These are phyloP conservation scores for Puccinia triticina DNA, from an alignment of 1,284 basidiomycete genomes.

Conservation along the genomic window DNA sequence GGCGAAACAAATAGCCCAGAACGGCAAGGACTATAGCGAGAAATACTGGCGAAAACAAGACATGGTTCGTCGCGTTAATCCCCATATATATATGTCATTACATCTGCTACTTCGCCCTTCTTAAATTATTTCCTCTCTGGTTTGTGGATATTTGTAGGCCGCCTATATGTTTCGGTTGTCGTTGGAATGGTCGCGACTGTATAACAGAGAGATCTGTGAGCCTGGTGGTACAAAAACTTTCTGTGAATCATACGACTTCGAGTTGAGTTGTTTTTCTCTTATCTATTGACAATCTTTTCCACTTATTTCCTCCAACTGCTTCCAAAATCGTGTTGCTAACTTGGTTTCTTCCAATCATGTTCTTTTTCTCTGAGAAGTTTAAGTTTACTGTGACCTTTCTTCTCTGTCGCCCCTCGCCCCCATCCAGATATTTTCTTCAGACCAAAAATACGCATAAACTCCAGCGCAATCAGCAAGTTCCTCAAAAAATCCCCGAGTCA, in stretches of 20 bases:
- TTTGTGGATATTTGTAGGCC: neutral
- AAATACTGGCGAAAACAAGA: slow-evolving; percentile 70
- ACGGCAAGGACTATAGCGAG: slow-evolving; percentile 68
- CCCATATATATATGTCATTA: too few species aligned
- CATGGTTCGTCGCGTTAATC: slow-evolving; percentile 60
- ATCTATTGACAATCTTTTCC: neutral
- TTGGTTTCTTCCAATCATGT: too few species aligned
- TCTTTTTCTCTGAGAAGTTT: too few species aligned
- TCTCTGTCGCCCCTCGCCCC: too few species aligned
- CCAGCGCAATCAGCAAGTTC: too few species aligned
- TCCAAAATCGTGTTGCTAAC: too few species aligned
- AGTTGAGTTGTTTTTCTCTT: neutral
- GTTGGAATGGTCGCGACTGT: slow-evolving; percentile 47
- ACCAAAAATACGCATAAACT: too few species aligned
- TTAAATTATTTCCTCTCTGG: neutral
- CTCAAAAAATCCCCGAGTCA: too few species aligned
- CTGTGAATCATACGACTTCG: slow-evolving; percentile 24
- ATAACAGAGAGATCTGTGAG: slow-evolving; percentile 26
- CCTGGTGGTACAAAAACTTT: neutral
- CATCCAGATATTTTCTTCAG: too few species aligned
- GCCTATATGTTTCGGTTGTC: slow-evolving; percentile 50
- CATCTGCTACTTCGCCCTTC: too few species aligned
- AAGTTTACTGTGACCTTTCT: too few species aligned
- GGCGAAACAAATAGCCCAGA: slow-evolving; percentile 66
- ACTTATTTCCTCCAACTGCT: neutral